A percentile compares a stretch with the other conserved stretches of the same genome.
Conservation (phyloP, 129 eudicot genomes). For the Helianthus tuberosus region DNA sequence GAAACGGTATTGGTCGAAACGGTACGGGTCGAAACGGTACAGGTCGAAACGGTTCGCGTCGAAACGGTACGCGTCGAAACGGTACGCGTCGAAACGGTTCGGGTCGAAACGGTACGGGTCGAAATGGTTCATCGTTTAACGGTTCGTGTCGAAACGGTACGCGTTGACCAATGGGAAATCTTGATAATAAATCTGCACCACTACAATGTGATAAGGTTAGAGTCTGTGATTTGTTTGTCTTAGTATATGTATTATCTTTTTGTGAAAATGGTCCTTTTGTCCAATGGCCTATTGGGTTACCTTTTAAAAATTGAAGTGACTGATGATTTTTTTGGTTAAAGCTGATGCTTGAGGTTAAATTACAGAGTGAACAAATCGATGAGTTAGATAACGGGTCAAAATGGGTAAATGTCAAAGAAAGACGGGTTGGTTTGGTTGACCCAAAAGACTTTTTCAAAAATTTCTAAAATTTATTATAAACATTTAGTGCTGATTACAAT, state of each 20-base stretch:
- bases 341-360: neutral
- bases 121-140: too few species aligned
- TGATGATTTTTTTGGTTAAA: neutral
- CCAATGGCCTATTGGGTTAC: neutral
- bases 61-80: too few species aligned
- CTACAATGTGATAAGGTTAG: conserved; percentile 41
- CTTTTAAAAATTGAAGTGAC: neutral
- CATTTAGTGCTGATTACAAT: too few species aligned
- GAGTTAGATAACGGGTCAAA: conserved; percentile 6
- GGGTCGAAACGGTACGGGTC: too few species aligned
- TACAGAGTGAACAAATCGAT: too few species aligned
- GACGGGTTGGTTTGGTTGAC: neutral
- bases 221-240: conserved; percentile 18
- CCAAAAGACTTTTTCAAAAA: neutral
- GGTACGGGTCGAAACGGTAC: too few species aligned
- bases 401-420: neutral
- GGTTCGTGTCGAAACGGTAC: too few species aligned
- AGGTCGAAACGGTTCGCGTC: too few species aligned
- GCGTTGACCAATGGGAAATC: conserved; percentile 5
- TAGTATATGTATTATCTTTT: neutral
- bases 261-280: neutral
- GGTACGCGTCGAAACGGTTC: too few species aligned
- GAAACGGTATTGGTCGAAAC: too few species aligned
- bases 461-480: too few species aligned
- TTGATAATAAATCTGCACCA: conserved; percentile 34